Evolutionary conservation across 106 monocot genomes (phyloP), one percentile per base, ranked within the genome.

Genomic region (Alisma plantagoaquatica): DNA sequence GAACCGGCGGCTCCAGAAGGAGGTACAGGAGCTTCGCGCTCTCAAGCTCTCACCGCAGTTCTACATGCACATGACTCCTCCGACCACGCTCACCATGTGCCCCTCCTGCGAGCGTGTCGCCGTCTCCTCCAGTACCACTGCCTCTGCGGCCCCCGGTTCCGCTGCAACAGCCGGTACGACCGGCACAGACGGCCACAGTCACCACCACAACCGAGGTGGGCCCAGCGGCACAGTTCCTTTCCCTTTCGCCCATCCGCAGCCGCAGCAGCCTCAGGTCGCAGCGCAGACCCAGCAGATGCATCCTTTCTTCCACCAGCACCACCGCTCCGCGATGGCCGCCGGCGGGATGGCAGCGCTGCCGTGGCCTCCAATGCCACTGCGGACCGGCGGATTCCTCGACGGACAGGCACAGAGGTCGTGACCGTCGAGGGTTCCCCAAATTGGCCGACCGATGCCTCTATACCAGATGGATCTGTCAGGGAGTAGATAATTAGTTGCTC

Each of bases 71-170:
- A 84, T 83, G 84, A 78, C 83, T 11, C 94, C 94, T 20, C 92
- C 92, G 0, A 87, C 92, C 19, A 93, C 92, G 35, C 86, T 93
- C 68, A 93, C 87, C 54, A 93, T 93, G 86, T 93, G 92, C 66
- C 86, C 92, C 11, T 87, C 87, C 19, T 93, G 92, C 61, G 92
- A 93, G 68, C 73, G 83, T 33, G 71, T 92, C 29, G 70, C 82
- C 53, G 72, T 47, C 62, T 66, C 77, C 33, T 16, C 33, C 46
- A 0, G 49, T 48, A 0, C 54, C 44, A 14, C 23, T 35, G 21
- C 41, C 10, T 15, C 45, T 53, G 14, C 44, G 43, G 25, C 33
- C 59, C 24, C 35, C n/a, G n/a, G n/a, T 41, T 15, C 41, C 14
- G 7, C 29, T 16, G 16, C 15, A 46, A 23, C 55, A 57, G 30